These are phyloP conservation scores for Camelina hispida DNA, from an alignment of 345 rosid species.

Conservation along the genomic window DNA sequence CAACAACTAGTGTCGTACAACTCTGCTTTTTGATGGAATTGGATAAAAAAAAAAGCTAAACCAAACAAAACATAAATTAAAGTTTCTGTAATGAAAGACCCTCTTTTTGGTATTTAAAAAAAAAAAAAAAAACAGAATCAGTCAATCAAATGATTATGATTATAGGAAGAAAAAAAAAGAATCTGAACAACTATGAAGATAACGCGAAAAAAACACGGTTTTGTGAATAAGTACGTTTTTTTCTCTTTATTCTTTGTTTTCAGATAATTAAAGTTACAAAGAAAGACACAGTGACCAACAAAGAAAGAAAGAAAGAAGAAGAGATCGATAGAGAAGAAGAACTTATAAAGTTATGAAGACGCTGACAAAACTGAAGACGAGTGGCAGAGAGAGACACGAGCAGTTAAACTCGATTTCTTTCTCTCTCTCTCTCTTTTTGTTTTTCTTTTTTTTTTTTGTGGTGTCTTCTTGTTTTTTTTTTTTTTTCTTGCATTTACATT, in stretches of 20 bases:
- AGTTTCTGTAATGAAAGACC: background rate
- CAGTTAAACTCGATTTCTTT: slow-evolving; percentile 30
- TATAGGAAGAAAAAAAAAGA: background rate
- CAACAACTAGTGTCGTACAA: slow-evolving; percentile 26
- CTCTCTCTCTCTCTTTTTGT: background rate
- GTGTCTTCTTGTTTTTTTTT: background rate
- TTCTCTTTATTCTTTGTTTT: background rate
- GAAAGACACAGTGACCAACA: slow-evolving; percentile 5
- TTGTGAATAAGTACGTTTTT: background rate
- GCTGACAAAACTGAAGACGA: slow-evolving; percentile 43
- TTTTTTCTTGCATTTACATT: background rate
- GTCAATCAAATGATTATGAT: slow-evolving; percentile 24
- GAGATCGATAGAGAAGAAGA: background rate
- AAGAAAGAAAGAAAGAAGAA: background rate
- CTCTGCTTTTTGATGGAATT: slow-evolving; percentile 23
- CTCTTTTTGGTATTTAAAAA: background rate
- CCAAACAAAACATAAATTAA: background rate
- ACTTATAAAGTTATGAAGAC: slow-evolving; percentile 23
- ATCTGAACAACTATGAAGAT: slow-evolving; percentile 19
- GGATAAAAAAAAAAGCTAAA: slow-evolving; percentile 8
- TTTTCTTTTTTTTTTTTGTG: background rate
- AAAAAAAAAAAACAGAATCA: slow-evolving; percentile 10
- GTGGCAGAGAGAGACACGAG: slow-evolving; percentile 38
- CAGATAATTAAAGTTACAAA: background rate
- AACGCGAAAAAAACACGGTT: slow-evolving; percentile 40